Percentiles rank a stretch among this genome's conserved stretches.
Conservation (phyloP, 2,329 filamentous ascomycete genomes). For the Hysterium pulicare region DNA sequence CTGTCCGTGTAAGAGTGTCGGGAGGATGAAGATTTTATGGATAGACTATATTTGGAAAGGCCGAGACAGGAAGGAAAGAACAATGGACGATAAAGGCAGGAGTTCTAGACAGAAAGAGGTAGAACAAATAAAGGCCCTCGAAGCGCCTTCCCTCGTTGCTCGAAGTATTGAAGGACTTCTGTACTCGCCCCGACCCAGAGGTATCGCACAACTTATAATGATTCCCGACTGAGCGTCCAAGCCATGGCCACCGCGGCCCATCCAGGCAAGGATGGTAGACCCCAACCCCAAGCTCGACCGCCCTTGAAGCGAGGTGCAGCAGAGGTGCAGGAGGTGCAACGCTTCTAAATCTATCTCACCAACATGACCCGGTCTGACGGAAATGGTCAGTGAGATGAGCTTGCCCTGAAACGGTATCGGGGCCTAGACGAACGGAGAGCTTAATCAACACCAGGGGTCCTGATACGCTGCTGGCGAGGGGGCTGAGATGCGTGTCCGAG, state of each 20-base stretch:
- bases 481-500: slow-evolving; percentile 24
- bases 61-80: background rate
- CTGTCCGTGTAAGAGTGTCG: background rate
- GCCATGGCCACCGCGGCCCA: background rate
- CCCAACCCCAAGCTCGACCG: background rate
- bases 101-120: background rate
- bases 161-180: background rate
- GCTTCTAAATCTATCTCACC: slow-evolving; percentile 3
- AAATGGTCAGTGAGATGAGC: background rate
- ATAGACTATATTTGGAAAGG: no score
- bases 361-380: slow-evolving; percentile 1
- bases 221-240: background rate
- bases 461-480: slow-evolving; percentile 12
- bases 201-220: background rate
- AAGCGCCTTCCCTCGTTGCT: no score
- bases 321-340: background rate
- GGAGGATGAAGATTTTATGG: background rate
- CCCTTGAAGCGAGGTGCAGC: slow-evolving; percentile 5
- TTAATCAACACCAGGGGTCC: slow-evolving; percentile 7
- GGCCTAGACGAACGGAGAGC: background rate
- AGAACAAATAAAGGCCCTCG: background rate
- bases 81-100: background rate
- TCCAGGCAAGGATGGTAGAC: background rate
- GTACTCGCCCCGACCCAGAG: background rate
- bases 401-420: slow-evolving; percentile 3